A percentile compares a stretch with the other conserved stretches of the same genome.
Conservation (phyloP, 2,329 filamentous ascomycete species). For the Periconia macrospinosa region DNA sequence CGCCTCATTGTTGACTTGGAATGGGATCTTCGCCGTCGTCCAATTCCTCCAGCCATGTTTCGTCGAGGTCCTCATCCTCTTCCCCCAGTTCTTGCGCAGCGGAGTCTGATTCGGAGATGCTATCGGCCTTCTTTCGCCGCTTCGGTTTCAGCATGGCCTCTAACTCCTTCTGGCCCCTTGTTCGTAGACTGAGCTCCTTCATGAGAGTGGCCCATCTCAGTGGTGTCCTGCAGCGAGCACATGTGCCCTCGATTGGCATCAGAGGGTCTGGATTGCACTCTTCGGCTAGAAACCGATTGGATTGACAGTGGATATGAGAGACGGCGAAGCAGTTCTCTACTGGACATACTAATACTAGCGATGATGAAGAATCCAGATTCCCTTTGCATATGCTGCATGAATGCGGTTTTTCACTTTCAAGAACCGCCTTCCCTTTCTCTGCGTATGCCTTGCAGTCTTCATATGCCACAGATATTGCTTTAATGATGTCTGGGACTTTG, state of each 20-base stretch:
- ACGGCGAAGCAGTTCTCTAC: constrained; percentile 49
- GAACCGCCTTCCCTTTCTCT: constrained; percentile 51
- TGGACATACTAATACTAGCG: constrained; percentile 57
- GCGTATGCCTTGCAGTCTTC: constrained; percentile 52
- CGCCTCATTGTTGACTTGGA: not conserved
- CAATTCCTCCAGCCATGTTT: constrained; percentile 37
- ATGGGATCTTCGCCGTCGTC: constrained; percentile 26
- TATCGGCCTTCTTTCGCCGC: constrained; percentile 38
- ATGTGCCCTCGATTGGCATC: constrained; percentile 69
- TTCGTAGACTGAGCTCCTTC: constrained; percentile 76
- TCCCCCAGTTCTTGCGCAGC: constrained; percentile 17
- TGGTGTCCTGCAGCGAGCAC: constrained; percentile 67
- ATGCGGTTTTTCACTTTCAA: constrained; percentile 13
- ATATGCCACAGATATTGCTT: constrained; percentile 58
- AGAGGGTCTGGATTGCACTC: constrained; percentile 48
- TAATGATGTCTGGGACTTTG: constrained; percentile 33
- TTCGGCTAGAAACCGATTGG: constrained; percentile 53
- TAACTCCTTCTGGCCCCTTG: constrained; percentile 70
- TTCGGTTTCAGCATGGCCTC: constrained; percentile 66
- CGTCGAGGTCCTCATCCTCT: constrained; percentile 37
- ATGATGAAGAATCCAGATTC: constrained; percentile 38
- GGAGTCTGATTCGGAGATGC: constrained; percentile 16
- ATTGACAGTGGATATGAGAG: constrained; percentile 61
- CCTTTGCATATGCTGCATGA: constrained; percentile 56
- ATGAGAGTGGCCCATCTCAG: constrained; percentile 77